Evolutionary conservation across 2,329 filamentous ascomycete genomes (phyloP), one percentile per base, ranked within the genome.

Genomic region (Xylariaceae sp.): DNA sequence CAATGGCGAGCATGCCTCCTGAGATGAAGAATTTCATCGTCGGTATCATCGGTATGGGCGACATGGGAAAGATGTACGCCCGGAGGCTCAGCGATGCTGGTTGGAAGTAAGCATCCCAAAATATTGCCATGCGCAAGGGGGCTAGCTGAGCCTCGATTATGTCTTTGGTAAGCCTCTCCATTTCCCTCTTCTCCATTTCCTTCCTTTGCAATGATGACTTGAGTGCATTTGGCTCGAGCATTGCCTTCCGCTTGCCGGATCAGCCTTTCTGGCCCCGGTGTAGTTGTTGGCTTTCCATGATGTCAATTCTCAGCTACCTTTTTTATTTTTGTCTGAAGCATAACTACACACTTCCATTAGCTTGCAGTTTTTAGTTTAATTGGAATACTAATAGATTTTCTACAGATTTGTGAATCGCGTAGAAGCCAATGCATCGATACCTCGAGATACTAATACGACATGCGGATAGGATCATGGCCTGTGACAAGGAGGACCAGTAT

Each of bases 161-260:
- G 17, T 55, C 64, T 61, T 69, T 74, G 73, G 77, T 79, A 75
- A 76, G 78, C 72, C 28, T 34, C n/a, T 6, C 34, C 14, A 60
- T 45, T 34, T 55, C 60, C 52, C 28, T 56, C 45, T 44, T 40
- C 53, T 29, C 17, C 46, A 17, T 41, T 24, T 50, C 48, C 52
- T 12, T 31, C 76, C 63, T 70, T 70, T 74, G 75, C 75, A 74
- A 92, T 96, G 94, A 98, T 98, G 94, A 98, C 94, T 92, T 94
- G 94, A 98, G 94, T 93, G 94, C 94, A 98, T 98, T 98, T 98
- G 94, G 94, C 94, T 98, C 92, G 94, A 98, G 94, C 84, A 96
- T 92, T 86, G 87, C 81, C 77, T 79, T 82, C 79, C 78, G 79
- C 73, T 76, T 70, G 76, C 77, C 80, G 80, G 81, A 81, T 77